Conservation (phyloP, 345 rosid genomes). For the Salix brachista region DNA sequence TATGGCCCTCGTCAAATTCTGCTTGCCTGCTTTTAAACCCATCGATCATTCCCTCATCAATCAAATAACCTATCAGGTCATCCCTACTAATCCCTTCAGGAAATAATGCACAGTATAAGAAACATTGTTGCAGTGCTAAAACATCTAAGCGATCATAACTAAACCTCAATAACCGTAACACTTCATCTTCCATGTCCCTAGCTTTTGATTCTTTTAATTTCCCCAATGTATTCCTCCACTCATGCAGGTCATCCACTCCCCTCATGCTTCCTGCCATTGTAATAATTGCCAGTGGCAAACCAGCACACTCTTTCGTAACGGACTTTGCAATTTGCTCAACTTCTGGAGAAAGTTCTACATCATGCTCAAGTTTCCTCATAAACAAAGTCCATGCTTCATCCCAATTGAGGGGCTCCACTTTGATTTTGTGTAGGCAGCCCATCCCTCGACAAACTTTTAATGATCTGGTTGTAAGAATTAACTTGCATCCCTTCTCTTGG, state of each 20-base stretch:
- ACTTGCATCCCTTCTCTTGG: neutral
- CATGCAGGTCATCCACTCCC: constrained; percentile 10
- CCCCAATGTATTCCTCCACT: constrained; percentile 18
- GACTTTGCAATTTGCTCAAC: neutral
- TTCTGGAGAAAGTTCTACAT: neutral
- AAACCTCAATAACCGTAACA: neutral
- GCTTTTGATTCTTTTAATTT: neutral
- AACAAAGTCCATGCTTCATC: neutral
- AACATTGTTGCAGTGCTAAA: constrained; percentile 4
- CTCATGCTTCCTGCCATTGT: neutral
- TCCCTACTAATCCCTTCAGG: neutral
- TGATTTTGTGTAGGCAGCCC: neutral
- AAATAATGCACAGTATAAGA: constrained; percentile 21
- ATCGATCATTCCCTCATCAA: constrained; percentile 20
- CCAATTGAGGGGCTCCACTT: neutral
- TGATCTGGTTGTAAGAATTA: neutral
- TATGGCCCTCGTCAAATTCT: constrained; percentile 9
- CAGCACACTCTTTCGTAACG: neutral
- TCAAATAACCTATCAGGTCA: constrained; percentile 15
- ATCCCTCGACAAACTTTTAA: neutral
- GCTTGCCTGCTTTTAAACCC: neutral
- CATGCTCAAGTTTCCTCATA: neutral
- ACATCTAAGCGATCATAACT: constrained; percentile 16
- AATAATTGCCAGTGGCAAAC: neutral
- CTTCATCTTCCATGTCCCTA: neutral